Conservation (phyloP, 2,329 filamentous ascomycete genomes). For the Ascochyta koolunga region DNA sequence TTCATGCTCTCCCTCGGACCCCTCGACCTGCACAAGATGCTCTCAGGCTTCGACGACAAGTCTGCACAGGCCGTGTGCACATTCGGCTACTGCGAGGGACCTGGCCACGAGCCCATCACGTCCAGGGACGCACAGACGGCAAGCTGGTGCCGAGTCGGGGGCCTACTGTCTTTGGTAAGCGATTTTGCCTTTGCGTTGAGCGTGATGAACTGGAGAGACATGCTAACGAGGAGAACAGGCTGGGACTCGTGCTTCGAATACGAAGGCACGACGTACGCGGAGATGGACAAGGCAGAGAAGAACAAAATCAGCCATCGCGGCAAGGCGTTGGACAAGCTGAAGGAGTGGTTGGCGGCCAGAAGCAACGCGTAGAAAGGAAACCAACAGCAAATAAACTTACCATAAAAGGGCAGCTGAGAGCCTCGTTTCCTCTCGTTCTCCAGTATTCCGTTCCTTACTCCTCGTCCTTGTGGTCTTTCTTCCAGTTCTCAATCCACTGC, state of each 20-base stretch:
- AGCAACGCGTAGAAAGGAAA: slow-evolving; percentile 24
- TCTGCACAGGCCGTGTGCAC: slow-evolving; percentile 93
- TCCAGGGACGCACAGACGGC: slow-evolving; percentile 87
- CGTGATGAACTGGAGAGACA: not conserved
- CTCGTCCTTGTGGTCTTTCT: slow-evolving; percentile 62
- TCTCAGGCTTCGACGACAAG: slow-evolving; percentile 88
- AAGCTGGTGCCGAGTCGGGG: slow-evolving; percentile 86
- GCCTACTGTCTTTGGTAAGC: slow-evolving; percentile 79
- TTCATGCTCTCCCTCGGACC: slow-evolving; percentile 86
- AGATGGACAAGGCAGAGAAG: slow-evolving; percentile 89
- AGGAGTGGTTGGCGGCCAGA: slow-evolving; percentile 71
- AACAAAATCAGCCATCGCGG: slow-evolving; percentile 92
- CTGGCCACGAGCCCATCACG: slow-evolving; percentile 79
- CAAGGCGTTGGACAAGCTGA: slow-evolving; percentile 85
- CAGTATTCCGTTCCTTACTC: slow-evolving; percentile 14
- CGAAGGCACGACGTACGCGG: slow-evolving; percentile 84
- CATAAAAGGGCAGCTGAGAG: not conserved
- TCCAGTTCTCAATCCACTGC: slow-evolving; percentile 84
- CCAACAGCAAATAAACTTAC: slow-evolving; percentile 3
- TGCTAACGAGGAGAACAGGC: slow-evolving; percentile 58
- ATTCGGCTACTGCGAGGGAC: slow-evolving; percentile 88
- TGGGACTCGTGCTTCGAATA: slow-evolving; percentile 99
- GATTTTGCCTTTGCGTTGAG: not conserved
- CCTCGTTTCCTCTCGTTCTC: not conserved
- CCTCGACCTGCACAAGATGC: slow-evolving; percentile 84